Percentiles rank a stretch among this genome's conserved stretches.
These are phyloP conservation scores for Saccharomycopsis fibuligera DNA, from an alignment of 805 yeast species.

Conservation along the genomic window DNA sequence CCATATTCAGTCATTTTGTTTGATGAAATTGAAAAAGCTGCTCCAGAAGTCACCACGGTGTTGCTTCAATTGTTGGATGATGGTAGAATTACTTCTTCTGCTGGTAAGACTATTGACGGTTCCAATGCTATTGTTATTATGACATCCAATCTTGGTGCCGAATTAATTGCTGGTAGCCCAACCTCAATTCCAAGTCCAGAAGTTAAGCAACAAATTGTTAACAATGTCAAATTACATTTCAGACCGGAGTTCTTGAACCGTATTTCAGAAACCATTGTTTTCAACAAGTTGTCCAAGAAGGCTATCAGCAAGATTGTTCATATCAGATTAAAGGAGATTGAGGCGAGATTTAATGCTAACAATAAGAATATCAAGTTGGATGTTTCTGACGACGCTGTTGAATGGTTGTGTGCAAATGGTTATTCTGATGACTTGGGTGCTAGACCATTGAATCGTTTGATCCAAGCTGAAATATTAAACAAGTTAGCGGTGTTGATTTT, in stretches of 20 bases:
- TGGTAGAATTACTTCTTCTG: slow-evolving; percentile 91
- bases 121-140: slow-evolving; percentile 88
- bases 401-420: slow-evolving; percentile 78
- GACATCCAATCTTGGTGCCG: slow-evolving; percentile 98
- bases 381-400: slow-evolving; percentile 70
- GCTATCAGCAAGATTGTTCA: slow-evolving; percentile 90
- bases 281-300: slow-evolving; percentile 85
- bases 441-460: slow-evolving; percentile 88
- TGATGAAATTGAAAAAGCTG: slow-evolving; percentile 98
- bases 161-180: slow-evolving; percentile 66
- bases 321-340: slow-evolving; percentile 78
- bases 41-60: slow-evolving; percentile 93
- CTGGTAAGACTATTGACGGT: slow-evolving; percentile 90
- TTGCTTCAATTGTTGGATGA: slow-evolving; percentile 90
- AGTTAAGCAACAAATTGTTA: slow-evolving; percentile 76
- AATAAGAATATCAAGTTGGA: slow-evolving; percentile 72
- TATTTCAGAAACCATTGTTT: slow-evolving; percentile 86
- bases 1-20: slow-evolving; percentile 96
- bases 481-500: slow-evolving; percentile 82
- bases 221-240: slow-evolving; percentile 79
- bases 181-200: slow-evolving; percentile 57
- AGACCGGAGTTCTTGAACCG: slow-evolving; percentile 97
- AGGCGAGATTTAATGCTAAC: slow-evolving; percentile 74
- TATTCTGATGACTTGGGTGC: slow-evolving; percentile 95
- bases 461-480: slow-evolving; percentile 83